A percentile compares a stretch with the other conserved stretches of the same genome.
Evolutionary conservation across 2,329 filamentous ascomycete species (phyloP).

Genomic region (Hymenoscyphus occultus): DNA sequence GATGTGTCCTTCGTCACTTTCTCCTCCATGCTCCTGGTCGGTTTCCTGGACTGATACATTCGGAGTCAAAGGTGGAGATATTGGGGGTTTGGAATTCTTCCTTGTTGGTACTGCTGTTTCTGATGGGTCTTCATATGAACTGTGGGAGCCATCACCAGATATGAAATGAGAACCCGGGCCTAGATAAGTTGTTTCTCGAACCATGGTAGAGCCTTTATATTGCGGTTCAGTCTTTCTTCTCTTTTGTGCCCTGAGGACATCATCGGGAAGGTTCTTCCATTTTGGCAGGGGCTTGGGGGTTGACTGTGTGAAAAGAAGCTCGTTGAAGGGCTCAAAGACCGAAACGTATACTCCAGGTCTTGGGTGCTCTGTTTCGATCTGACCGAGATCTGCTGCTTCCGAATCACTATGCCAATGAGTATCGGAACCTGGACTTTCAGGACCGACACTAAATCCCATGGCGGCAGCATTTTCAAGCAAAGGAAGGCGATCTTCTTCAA

Average conservation of each 20-base stretch:
- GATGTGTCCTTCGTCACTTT: background rate
- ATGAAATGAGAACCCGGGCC: background rate
- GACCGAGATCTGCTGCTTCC: conserved; percentile 12
- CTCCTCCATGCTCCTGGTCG: background rate
- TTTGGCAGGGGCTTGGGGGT: conserved; percentile 51
- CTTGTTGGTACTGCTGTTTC: conserved; percentile 2
- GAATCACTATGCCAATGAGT: conserved; percentile 16
- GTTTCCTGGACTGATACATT: background rate
- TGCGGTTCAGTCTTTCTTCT: background rate
- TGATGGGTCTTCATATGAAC: conserved; percentile 1
- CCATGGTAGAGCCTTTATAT: background rate
- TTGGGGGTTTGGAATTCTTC: background rate
- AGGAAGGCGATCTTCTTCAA: conserved; percentile 13
- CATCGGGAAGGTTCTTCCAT: conserved; percentile 35
- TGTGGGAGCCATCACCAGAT: background rate
- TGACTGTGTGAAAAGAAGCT: conserved; percentile 46
- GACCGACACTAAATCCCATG: conserved; percentile 23
- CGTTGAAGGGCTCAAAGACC: conserved; percentile 47
- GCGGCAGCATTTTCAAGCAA: conserved; percentile 25
- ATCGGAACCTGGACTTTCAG: conserved; percentile 17
- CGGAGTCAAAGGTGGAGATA: background rate
- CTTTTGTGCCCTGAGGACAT: conserved; percentile 21
- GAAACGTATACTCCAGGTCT: conserved; percentile 46
- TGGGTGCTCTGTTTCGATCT: conserved; percentile 1
- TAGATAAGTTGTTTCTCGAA: background rate